Percentiles rank a stretch among this genome's conserved stretches.
Conservation (phyloP, 148 eudicot genomes). For the Camellia japonica region DNA sequence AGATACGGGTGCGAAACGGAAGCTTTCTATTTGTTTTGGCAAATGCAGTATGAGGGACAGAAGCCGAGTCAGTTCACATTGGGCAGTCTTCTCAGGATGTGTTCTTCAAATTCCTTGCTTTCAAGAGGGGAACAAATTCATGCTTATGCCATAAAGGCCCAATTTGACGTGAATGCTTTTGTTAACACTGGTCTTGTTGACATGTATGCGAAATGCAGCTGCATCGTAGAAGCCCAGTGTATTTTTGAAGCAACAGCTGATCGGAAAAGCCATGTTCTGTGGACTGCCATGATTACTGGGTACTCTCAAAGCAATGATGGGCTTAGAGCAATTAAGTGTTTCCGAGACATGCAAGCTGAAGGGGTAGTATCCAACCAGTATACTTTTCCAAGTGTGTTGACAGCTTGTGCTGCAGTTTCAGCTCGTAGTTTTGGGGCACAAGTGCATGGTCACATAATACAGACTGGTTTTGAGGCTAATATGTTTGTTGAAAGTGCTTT, state of each 20-base stretch:
- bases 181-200: slow-evolving; percentile 69
- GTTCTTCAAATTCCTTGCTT: slow-evolving; percentile 52
- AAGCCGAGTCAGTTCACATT: slow-evolving; percentile 58
- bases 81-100: slow-evolving; percentile 18
- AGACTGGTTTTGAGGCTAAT: slow-evolving; percentile 50
- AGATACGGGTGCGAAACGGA: slow-evolving; percentile 39
- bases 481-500: slow-evolving; percentile 59
- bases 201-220: slow-evolving; percentile 71
- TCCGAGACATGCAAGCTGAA: slow-evolving; percentile 48
- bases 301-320: slow-evolving; percentile 59
- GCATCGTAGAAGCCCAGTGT: slow-evolving; percentile 50
- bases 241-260: slow-evolving; percentile 39
- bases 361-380: slow-evolving; percentile 65
- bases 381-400: slow-evolving; percentile 69
- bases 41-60: slow-evolving; percentile 57
- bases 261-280: slow-evolving; percentile 54
- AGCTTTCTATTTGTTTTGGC: slow-evolving; percentile 51
- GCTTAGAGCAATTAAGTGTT: slow-evolving; percentile 48
- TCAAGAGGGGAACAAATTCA: slow-evolving; percentile 59
- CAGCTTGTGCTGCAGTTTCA: slow-evolving; percentile 43
- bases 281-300: slow-evolving; percentile 86
- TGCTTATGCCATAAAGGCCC: slow-evolving; percentile 50
- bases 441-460: slow-evolving; percentile 58
- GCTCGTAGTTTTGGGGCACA: slow-evolving; percentile 49
- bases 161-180: slow-evolving; percentile 37